Conservation (phyloP, 1,284 basidiomycete genomes). For the Rhodotorula glutinis region DNA sequence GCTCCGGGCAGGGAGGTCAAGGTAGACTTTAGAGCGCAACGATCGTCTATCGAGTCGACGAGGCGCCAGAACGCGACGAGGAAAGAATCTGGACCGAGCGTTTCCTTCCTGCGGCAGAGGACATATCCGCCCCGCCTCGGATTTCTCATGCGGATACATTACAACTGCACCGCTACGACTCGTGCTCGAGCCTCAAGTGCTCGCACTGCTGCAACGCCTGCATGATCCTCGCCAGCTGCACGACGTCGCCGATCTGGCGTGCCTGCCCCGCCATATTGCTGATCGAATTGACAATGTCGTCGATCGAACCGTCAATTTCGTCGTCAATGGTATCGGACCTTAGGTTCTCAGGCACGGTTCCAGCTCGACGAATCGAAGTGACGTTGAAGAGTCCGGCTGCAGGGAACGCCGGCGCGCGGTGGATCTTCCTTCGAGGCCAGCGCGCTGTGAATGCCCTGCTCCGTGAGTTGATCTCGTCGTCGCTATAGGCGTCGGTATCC, state of each 20-base stretch:
- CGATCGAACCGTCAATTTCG: not conserved
- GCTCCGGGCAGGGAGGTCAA: not conserved
- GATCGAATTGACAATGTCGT: not conserved
- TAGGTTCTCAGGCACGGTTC: too few species aligned
- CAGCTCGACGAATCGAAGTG: too few species aligned
- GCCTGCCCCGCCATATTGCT: not conserved
- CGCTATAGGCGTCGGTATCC: too few species aligned
- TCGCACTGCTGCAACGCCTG: not conserved
- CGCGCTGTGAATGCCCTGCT: not conserved
- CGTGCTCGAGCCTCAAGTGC: not conserved
- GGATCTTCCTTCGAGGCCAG: not conserved
- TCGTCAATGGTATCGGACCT: not conserved
- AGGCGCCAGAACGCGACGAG: not conserved
- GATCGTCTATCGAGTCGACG: not conserved
- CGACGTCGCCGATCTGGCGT: not conserved
- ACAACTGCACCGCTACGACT: not conserved
- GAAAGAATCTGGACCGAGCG: too few species aligned
- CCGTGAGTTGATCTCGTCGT: too few species aligned
- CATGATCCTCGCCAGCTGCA: not conserved
- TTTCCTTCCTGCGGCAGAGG: not conserved
- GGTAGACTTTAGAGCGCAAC: not conserved
- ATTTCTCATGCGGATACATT: too few species aligned
- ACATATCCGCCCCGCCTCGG: too few species aligned
- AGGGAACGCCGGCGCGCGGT: too few species aligned
- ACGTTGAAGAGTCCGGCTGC: too few species aligned